Evolutionary conservation across 1,284 basidiomycete genomes (phyloP).

Genomic region (Sphaerobolus stellatus): DNA sequence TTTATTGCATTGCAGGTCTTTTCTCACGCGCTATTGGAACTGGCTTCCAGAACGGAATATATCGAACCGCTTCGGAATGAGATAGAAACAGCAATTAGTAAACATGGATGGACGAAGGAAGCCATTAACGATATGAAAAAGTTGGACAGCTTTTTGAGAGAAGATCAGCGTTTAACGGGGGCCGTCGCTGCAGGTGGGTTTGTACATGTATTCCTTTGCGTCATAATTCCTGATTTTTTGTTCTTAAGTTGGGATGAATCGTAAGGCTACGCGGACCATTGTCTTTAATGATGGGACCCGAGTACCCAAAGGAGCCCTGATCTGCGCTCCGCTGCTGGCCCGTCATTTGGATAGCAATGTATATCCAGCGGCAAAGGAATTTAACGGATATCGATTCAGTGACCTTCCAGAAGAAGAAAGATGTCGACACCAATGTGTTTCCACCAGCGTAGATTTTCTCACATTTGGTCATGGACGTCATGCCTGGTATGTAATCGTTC

Average conservation of each 20-base stretch:
- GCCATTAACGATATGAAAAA: conserved; percentile 43
- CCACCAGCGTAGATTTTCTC: not conserved
- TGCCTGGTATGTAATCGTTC: not conserved
- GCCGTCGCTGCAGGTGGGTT: conserved; percentile 36
- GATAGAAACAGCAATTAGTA: conserved; percentile 33
- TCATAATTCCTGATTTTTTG: not conserved
- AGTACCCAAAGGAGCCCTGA: conserved; percentile 34
- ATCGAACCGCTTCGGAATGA: conserved; percentile 46
- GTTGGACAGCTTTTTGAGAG: conserved; percentile 50
- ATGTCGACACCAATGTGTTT: too few relatives aligned
- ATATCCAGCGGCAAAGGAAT: conserved; percentile 29
- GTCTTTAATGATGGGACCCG: conserved; percentile 39
- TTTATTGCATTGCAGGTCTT: conserved; percentile 28
- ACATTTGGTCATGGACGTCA: not conserved
- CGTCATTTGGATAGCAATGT: conserved; percentile 30
- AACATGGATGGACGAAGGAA: conserved; percentile 45
- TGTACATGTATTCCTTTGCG: conserved; percentile 15
- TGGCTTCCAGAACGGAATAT: conserved; percentile 43
- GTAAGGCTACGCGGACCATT: conserved; percentile 35
- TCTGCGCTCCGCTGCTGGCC: conserved; percentile 27
- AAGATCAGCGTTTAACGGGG: conserved; percentile 41
- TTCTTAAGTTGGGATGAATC: conserved; percentile 25
- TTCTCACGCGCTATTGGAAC: conserved; percentile 38
- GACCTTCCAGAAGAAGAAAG: too few relatives aligned
- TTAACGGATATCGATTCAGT: conserved; percentile 38